Percentiles rank a stretch among this genome's conserved stretches.
Evolutionary conservation across 495 filamentous ascomycete genomes (phyloP).

Genomic region (Astrothelium subdiscretum): DNA sequence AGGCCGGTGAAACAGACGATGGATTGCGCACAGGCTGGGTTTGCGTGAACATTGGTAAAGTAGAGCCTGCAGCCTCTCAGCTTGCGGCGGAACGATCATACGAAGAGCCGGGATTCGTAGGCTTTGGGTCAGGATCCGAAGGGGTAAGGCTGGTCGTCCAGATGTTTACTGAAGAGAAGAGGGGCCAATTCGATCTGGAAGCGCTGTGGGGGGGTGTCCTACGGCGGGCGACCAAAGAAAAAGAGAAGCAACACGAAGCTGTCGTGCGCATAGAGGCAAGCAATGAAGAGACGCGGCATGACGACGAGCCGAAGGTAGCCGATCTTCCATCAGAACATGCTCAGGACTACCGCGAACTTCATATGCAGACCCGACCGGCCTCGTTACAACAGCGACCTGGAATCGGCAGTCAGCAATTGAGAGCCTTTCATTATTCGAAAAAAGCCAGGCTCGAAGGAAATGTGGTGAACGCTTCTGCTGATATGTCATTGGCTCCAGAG

Average conservation of each 20-base stretch:
- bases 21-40: constrained; percentile 90
- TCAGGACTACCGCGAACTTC: neutral
- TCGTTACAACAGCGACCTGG: neutral
- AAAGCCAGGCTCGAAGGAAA: no score
- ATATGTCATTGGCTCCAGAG: neutral
- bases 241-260: neutral
- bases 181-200: constrained; percentile 75
- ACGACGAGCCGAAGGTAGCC: neutral
- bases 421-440: neutral
- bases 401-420: neutral
- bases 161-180: constrained; percentile 76
- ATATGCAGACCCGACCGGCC: neutral
- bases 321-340: neutral
- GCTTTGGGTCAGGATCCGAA: constrained; percentile 54
- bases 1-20: constrained; percentile 42
- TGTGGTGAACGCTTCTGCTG: neutral
- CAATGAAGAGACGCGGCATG: neutral
- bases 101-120: constrained; percentile 43
- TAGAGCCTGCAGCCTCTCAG: constrained; percentile 39
- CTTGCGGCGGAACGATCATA: constrained; percentile 26
- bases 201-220: constrained; percentile 56
- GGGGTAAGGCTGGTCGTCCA: constrained; percentile 71
- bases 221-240: constrained; percentile 31
- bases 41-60: constrained; percentile 74
- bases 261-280: neutral